phyloP scores from a whole-genome alignment of 2,329 filamentous ascomycete species.

The Ramularia collo-cygni region DNA sequence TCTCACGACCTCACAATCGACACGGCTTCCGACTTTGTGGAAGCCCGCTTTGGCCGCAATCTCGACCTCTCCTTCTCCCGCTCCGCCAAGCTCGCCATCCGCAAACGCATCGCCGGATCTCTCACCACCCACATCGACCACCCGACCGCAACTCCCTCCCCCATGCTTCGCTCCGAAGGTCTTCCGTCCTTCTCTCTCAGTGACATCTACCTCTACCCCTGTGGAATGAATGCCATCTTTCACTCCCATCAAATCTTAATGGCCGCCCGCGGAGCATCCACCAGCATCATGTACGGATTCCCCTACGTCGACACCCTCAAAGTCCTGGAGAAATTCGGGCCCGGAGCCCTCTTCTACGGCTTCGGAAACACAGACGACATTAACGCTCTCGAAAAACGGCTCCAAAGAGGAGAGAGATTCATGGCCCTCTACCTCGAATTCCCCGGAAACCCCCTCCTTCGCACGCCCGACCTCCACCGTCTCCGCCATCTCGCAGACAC shows the following conservation, averaged over 20 bases:
- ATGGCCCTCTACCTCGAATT: constrained; percentile 91
- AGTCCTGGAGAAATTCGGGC: constrained; percentile 87
- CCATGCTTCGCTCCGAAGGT: constrained; percentile 33
- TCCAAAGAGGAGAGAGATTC: constrained; percentile 67
- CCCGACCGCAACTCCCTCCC: constrained; percentile 40
- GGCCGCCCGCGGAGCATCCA: constrained; percentile 53
- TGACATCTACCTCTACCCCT: constrained; percentile 83
- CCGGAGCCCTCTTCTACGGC: constrained; percentile 83
- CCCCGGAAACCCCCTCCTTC: constrained; percentile 82
- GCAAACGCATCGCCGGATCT: constrained; percentile 80
- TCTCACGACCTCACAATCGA: constrained; percentile 46
- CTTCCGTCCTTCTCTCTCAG: constrained; percentile 66
- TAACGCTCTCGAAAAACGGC: constrained; percentile 69
- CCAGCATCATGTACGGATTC: constrained; percentile 92
- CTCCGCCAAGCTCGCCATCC: constrained; percentile 78
- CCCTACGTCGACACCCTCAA: constrained; percentile 96
- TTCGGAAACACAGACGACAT: constrained; percentile 69
- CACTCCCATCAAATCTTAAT: constrained; percentile 73
- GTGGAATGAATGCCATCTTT: constrained; percentile 94
- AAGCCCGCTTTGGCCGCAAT: constrained; percentile 91
- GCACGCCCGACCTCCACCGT: constrained; percentile 74
- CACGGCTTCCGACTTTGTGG: constrained; percentile 66
- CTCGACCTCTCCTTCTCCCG: constrained; percentile 71
- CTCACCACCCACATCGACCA: constrained; percentile 67
- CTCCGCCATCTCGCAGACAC: constrained; percentile 72